Conservation (phyloP, 2,329 filamentous ascomycete species). For the Colletotrichum tamarilloi region DNA sequence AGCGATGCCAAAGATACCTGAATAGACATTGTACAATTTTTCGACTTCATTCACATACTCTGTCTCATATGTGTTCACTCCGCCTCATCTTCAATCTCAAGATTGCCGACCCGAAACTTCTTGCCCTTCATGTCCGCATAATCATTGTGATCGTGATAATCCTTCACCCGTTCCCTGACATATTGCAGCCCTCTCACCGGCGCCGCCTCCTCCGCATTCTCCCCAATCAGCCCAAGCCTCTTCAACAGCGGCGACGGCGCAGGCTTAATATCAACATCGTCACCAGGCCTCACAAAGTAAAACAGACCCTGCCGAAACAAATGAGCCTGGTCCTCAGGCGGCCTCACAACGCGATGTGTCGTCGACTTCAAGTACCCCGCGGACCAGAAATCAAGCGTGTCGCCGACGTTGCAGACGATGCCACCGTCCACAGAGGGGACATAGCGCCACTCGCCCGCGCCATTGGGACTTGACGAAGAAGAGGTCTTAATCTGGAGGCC, state of each 20-base stretch:
- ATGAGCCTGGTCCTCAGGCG: constrained; percentile 47
- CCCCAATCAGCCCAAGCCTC: constrained; percentile 40
- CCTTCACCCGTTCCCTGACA: constrained; percentile 52
- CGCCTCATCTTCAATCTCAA: constrained; percentile 54
- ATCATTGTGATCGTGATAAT: constrained; percentile 51
- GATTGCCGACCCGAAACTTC: constrained; percentile 50
- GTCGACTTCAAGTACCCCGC: constrained; percentile 47
- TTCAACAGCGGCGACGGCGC: constrained; percentile 43
- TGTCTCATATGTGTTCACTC: not conserved
- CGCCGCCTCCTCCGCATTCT: constrained; percentile 40
- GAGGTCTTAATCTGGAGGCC: constrained; percentile 59
- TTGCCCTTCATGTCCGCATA: constrained; percentile 52
- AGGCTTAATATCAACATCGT: constrained; percentile 43
- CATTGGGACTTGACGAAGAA: not conserved
- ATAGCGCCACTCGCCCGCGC: constrained; percentile 54
- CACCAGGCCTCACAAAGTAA: constrained; percentile 51
- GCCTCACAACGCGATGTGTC: constrained; percentile 47
- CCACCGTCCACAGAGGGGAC: constrained; percentile 55
- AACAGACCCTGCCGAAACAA: constrained; percentile 46
- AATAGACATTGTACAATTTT: not conserved
- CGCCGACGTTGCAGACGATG: constrained; percentile 56
- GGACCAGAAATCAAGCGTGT: constrained; percentile 45
- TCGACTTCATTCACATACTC: too few relatives aligned
- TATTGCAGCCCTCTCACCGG: constrained; percentile 52
- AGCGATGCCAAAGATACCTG: not conserved